These are phyloP conservation scores for Canavalia ensiformis DNA, from an alignment of 306 rosid genomes.

Conservation along the genomic window DNA sequence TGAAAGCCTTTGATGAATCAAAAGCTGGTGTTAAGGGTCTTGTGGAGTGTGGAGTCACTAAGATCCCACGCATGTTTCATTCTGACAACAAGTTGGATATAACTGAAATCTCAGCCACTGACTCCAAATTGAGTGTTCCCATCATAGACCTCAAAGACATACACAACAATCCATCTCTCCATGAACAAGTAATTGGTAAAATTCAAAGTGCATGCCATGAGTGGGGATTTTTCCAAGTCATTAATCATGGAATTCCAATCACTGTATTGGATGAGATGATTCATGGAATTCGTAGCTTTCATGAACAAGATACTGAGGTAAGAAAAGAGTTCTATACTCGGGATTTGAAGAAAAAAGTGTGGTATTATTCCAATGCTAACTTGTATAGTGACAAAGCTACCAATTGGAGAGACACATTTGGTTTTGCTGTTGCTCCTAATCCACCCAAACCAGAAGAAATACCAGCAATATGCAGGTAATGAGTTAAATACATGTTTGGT, in stretches of 20 bases:
- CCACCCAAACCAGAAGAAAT: slow-evolving; percentile 51
- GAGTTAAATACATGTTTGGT: background rate
- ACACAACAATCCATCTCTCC: background rate
- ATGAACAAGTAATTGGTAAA: background rate
- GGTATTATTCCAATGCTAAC: slow-evolving; percentile 56
- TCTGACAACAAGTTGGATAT: background rate
- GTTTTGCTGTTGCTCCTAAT: slow-evolving; percentile 48
- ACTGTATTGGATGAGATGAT: slow-evolving; percentile 52
- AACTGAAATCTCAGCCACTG: background rate
- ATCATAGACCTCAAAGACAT: slow-evolving; percentile 48
- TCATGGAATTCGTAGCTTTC: slow-evolving; percentile 55
- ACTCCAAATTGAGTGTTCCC: slow-evolving; percentile 34
- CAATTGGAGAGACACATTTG: slow-evolving; percentile 72
- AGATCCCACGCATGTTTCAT: slow-evolving; percentile 60
- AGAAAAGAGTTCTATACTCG: slow-evolving; percentile 48
- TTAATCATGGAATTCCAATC: slow-evolving; percentile 57
- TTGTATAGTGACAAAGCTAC: slow-evolving; percentile 48
- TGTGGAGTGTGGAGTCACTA: slow-evolving; percentile 51
- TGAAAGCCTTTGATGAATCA: slow-evolving; percentile 58
- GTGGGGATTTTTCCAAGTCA: slow-evolving; percentile 65
- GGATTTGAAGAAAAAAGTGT: slow-evolving; percentile 25
- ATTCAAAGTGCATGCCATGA: slow-evolving; percentile 40
- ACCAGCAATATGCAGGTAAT: slow-evolving; percentile 52
- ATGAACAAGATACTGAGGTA: slow-evolving; percentile 55
- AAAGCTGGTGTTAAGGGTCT: slow-evolving; percentile 62